Evolutionary conservation across 768 basidiomycete species (phyloP).

Genomic region (Sporobolomyces roseus): DNA sequence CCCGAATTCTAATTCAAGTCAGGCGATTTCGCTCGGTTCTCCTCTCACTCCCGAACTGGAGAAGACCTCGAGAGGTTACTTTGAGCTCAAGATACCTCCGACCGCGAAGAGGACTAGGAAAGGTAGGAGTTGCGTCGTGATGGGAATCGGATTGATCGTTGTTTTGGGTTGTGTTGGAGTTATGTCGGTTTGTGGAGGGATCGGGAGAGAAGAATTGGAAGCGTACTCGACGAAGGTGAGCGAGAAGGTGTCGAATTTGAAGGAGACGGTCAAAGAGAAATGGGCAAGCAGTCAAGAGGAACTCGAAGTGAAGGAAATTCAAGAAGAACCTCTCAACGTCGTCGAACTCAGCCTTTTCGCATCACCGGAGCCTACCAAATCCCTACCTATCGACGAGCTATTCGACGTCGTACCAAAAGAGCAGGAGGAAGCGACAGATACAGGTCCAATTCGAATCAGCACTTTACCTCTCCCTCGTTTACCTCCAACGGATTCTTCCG

Average conservation of each 20-base stretch:
- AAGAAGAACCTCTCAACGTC: conserved; percentile 5
- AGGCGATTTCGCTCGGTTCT: neutral
- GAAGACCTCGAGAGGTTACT: conserved; percentile 6
- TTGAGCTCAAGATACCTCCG: conserved; percentile 21
- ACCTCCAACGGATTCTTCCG: neutral
- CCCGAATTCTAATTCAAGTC: too few species aligned
- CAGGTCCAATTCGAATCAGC: conserved; percentile 9
- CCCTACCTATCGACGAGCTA: neutral
- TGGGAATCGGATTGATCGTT: neutral
- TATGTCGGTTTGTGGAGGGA: neutral
- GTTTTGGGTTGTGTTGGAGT: neutral
- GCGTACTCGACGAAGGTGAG: neutral
- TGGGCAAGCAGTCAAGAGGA: neutral
- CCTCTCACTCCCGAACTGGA: neutral
- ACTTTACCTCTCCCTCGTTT: conserved; percentile 6
- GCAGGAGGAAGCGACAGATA: neutral
- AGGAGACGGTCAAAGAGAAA: neutral
- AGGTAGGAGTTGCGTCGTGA: neutral
- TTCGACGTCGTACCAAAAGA: neutral
- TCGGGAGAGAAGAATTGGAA: neutral
- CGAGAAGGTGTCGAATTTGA: neutral
- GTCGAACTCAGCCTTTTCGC: too few species aligned
- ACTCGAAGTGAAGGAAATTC: neutral
- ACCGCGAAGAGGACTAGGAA: conserved; percentile 12
- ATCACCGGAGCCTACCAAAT: too few species aligned